Base-by-base conservation (phyloP, 768 basidiomycete genomes). In the Phlegmacium glaucopus region DNA sequence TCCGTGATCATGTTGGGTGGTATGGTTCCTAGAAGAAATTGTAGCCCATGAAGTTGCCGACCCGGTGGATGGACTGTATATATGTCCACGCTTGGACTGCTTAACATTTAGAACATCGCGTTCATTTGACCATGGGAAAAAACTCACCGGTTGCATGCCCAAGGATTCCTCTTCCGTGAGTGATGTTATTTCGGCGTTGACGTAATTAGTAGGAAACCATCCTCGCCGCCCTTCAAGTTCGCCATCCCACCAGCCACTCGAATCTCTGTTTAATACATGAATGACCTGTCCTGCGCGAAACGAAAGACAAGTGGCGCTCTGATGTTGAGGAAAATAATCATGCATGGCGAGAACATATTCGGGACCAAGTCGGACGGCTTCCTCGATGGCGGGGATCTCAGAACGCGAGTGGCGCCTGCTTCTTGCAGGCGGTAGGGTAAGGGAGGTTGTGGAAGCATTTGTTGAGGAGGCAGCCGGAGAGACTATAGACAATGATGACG, bases 181-280 rank as follows among this genome's bases (percentile, higher is more conserved):
- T 32, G 80, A 73, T 43, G 74, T 75, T 42, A 78, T 71, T 54
- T 86, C 83, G 12, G 78, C 70, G 54, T 83, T 85, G 53, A 91
- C 89, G 69, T 96, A 98, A 68, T 98, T 99, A 59, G 91, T 94
- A 15, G 96, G 96, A 67, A 98, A 98, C 96, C 96, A 99, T 10
- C 96, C 96, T 57, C 94, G 72, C 50, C 84, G 71, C 2, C 84
- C 88, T 29, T 92, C 88, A 13, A 95, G 65, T 67, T 98, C 93
- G 9, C 96, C 96, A 61, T 99, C 94, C 95, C 95, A 98, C 96
- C 96, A 98, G 0, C 96, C 96, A 56, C 85, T 90, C 3, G 75
- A 51, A 68, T 97, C 92, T 53, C 84, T 78, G 59, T 91, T 92
- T 40, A 88, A 72, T n/a, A 97, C 92, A 50, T 85, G 85, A 47